These are phyloP conservation scores for Globisporangium paddicum DNA, from an alignment of 352 stramenopile species.

Conservation along the genomic window DNA sequence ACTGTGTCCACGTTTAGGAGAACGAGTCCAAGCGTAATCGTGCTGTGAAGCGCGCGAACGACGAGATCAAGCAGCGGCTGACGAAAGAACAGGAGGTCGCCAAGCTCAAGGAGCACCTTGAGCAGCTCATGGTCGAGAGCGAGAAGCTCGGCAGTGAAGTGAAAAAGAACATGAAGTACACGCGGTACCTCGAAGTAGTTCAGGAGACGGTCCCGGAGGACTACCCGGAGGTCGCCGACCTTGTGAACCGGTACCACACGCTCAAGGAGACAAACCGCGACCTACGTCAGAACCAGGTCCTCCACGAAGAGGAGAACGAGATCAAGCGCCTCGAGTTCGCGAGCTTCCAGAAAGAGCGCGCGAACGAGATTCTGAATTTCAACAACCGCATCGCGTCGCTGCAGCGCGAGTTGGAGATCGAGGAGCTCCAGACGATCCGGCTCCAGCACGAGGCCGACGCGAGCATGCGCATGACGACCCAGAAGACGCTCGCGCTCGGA, in stretches of 20 bases:
- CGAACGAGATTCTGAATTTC: constrained; percentile 91
- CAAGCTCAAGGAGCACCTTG: constrained; percentile 68
- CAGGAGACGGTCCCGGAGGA: constrained; percentile 89
- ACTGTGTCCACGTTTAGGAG: constrained; percentile 49
- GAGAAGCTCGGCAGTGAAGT: constrained; percentile 63
- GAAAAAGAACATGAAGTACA: constrained; percentile 85
- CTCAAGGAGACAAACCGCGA: constrained; percentile 90
- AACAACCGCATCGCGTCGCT: constrained; percentile 90
- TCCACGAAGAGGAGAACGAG: constrained; percentile 87
- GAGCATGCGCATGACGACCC: constrained; percentile 81
- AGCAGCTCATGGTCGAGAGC: constrained; percentile 57
- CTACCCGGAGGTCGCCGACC: constrained; percentile 89
- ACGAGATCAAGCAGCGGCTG: constrained; percentile 91
- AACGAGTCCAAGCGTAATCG: constrained; percentile 94
- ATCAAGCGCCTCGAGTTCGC: constrained; percentile 74
- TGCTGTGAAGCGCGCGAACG: constrained; percentile 86
- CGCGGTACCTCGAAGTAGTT: constrained; percentile 84
- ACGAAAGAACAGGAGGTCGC: constrained; percentile 87
- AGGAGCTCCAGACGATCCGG: constrained; percentile 61
- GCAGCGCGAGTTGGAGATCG: constrained; percentile 71
- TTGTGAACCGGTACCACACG: constrained; percentile 91
- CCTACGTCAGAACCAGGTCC: constrained; percentile 60
- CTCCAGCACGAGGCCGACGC: constrained; percentile 88
- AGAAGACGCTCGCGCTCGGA: constrained; percentile 89
- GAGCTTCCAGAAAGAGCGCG: constrained; percentile 85